Conservation (phyloP, 2,329 filamentous ascomycete genomes). For the Aureobasidium leucospermi region DNA sequence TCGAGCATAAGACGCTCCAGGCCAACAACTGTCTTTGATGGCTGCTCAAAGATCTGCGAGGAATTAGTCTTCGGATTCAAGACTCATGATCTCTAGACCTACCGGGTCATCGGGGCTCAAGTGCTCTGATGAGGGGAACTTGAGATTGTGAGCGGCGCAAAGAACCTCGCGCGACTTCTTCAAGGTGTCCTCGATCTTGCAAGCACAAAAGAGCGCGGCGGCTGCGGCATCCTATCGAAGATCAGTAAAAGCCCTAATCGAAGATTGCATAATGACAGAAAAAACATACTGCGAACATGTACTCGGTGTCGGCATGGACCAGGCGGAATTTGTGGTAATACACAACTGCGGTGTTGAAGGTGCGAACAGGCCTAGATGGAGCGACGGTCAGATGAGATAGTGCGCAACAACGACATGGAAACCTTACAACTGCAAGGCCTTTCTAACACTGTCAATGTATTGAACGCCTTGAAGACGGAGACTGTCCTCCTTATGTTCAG, state of each 20-base stretch:
- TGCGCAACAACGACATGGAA: neutral
- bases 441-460: slow-evolving; percentile 79
- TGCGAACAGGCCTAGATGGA: slow-evolving; percentile 65
- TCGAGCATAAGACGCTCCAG: slow-evolving; percentile 91
- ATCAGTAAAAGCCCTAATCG: slow-evolving; percentile 6
- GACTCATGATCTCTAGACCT: slow-evolving; percentile 23
- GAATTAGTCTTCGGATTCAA: slow-evolving; percentile 6
- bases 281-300: slow-evolving; percentile 55
- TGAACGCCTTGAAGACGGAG: slow-evolving; percentile 79
- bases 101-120: slow-evolving; percentile 76
- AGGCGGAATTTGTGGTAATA: slow-evolving; percentile 94
- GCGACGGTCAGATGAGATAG: slow-evolving; percentile 13
- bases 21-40: slow-evolving; percentile 75
- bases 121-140: slow-evolving; percentile 55
- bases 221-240: slow-evolving; percentile 66
- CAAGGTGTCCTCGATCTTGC: slow-evolving; percentile 95
- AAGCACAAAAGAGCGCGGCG: slow-evolving; percentile 82
- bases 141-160: slow-evolving; percentile 82
- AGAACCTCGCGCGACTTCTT: slow-evolving; percentile 95
- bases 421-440: slow-evolving; percentile 68
- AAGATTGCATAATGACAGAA: neutral
- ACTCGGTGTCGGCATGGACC: slow-evolving; percentile 75
- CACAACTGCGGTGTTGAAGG: slow-evolving; percentile 82
- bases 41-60: slow-evolving; percentile 67
- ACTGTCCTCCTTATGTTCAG: slow-evolving; percentile 66